Percentiles rank a stretch among this genome's conserved stretches.
Evolutionary conservation across 176 grass and related monocot species (phyloP).

Genomic region (Avena eriantha): DNA sequence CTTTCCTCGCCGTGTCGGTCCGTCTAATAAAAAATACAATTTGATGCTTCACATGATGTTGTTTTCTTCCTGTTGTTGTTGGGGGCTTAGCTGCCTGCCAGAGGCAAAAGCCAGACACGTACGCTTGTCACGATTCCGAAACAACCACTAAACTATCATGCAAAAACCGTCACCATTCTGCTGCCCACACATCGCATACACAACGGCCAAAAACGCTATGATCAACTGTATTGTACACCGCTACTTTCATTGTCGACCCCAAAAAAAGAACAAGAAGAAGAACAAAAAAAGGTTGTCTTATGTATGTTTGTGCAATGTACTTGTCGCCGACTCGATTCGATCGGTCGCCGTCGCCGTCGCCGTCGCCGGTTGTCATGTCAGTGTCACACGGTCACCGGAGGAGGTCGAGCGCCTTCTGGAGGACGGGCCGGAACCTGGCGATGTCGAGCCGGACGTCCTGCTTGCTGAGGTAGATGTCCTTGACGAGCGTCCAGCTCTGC

Average conservation of each 20-base stretch:
- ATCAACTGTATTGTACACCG: neutral
- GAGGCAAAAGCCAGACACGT: neutral
- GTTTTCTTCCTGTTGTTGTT: slow-evolving; percentile 10
- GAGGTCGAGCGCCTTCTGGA: slow-evolving; percentile 58
- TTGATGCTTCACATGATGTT: slow-evolving; percentile 25
- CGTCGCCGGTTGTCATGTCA: slow-evolving; percentile 1
- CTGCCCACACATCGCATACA: neutral
- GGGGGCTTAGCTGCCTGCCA: slow-evolving; percentile 7
- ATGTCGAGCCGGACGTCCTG: slow-evolving; percentile 78
- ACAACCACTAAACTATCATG: neutral
- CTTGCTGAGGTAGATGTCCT: slow-evolving; percentile 71
- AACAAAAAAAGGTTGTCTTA: neutral
- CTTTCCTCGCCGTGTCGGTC: slow-evolving; percentile 1
- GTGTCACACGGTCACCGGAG: slow-evolving; percentile 52
- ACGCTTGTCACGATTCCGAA: neutral
- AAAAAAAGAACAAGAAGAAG: slow-evolving; percentile 17
- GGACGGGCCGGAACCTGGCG: slow-evolving; percentile 53
- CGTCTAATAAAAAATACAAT: neutral
- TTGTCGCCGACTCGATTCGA: neutral
- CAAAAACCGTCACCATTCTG: neutral
- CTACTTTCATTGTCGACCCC: neutral
- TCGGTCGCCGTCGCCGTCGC: neutral
- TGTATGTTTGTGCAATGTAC: neutral
- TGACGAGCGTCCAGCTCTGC: slow-evolving; percentile 62
- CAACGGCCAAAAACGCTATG: neutral